These are phyloP conservation scores for Scheffersomyces titani DNA, from an alignment of 1,139 yeast species.

Conservation along the genomic window DNA sequence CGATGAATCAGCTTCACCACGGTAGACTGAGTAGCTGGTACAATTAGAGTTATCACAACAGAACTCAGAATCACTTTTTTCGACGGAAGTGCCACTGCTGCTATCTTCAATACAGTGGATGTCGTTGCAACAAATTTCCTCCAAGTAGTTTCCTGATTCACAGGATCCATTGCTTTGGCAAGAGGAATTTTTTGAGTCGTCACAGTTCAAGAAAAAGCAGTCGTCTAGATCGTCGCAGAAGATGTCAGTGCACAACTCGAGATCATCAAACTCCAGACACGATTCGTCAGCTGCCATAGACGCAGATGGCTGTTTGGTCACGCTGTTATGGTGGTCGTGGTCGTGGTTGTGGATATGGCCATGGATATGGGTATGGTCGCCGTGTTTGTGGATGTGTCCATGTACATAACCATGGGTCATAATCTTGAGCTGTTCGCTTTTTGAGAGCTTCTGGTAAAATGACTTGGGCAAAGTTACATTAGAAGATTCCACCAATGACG, in stretches of 20 bases:
- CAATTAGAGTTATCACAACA: constrained; percentile 19
- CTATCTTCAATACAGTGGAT: constrained; percentile 4
- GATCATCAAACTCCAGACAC: constrained; percentile 34
- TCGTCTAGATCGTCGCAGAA: constrained; percentile 49
- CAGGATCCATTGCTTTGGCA: neutral
- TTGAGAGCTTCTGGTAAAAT: neutral
- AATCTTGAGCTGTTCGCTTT: constrained; percentile 1
- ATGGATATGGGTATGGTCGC: constrained; percentile 65
- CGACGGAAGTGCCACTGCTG: neutral
- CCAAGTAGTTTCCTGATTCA: neutral
- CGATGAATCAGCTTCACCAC: neutral
- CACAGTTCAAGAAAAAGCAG: constrained; percentile 42
- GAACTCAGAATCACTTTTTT: constrained; percentile 3
- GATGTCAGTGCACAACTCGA: constrained; percentile 40
- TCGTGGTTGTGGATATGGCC: constrained; percentile 65
- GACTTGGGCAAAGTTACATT: neutral
- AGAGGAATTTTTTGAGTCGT: constrained; percentile 17
- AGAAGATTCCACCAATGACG: neutral
- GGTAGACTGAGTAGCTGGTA: constrained; percentile 3
- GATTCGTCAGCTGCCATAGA: constrained; percentile 8
- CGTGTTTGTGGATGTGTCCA: constrained; percentile 68
- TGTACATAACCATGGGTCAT: constrained; percentile 59
- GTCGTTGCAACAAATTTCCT: neutral
- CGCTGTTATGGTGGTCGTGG: constrained; percentile 22
- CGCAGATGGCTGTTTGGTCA: constrained; percentile 1